These are phyloP conservation scores for Scheffersomyces segobiensis DNA, from an alignment of 1,139 yeast genomes.

Conservation along the genomic window DNA sequence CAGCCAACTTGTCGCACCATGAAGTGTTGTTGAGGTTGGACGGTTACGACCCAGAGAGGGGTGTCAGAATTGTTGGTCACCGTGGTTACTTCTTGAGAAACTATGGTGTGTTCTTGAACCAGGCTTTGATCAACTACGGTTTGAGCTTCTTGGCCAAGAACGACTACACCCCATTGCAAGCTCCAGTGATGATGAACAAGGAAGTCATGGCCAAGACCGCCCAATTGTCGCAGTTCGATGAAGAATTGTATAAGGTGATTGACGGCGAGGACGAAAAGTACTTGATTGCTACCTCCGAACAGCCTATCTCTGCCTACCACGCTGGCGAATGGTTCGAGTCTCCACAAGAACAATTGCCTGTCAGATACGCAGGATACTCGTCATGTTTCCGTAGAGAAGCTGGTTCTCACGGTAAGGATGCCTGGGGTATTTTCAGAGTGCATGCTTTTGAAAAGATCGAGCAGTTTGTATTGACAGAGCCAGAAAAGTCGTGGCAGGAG, in stretches of 20 bases:
- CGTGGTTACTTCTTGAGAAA: constrained; percentile 96
- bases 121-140: constrained; percentile 96
- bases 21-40: constrained; percentile 91
- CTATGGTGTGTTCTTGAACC: constrained; percentile 95
- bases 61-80: constrained; percentile 96
- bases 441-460: constrained; percentile 98
- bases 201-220: constrained; percentile 99
- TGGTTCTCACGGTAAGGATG: constrained; percentile 98
- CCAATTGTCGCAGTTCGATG: constrained; percentile 95
- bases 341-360: constrained; percentile 95
- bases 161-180: constrained; percentile 89
- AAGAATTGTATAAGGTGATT: constrained; percentile 92
- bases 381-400: constrained; percentile 99
- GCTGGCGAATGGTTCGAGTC: constrained; percentile 98
- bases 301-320: constrained; percentile 98
- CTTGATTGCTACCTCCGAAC: constrained; percentile 97
- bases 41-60: constrained; percentile 99
- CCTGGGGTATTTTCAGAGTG: constrained; percentile 99
- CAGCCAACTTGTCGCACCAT: constrained; percentile 89
- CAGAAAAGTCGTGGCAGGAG: constrained; percentile 97
- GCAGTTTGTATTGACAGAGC: constrained; percentile 94
- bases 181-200: constrained; percentile 99
- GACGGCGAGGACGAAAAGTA: constrained; percentile 98
- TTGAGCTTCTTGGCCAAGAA: constrained; percentile 76
- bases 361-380: constrained; percentile 95